phyloP scores from a whole-genome alignment of 805 yeast species.

The Starmerella vaccinii region DNA sequence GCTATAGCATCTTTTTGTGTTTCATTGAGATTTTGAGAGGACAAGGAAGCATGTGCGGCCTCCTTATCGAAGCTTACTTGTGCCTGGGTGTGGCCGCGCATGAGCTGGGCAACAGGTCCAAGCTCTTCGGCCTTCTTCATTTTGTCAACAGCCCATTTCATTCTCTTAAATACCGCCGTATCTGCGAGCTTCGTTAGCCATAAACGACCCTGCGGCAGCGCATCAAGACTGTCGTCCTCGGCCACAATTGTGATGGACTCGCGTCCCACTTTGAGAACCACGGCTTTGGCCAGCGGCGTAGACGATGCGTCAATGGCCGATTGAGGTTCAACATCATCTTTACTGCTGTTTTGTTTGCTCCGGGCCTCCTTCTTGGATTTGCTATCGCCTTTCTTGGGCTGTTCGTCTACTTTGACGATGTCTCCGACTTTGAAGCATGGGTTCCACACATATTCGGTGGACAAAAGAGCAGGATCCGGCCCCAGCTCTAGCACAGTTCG shows the following conservation, averaged over 20 bases:
- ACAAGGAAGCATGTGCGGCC: conserved; percentile 2
- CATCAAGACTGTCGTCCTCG: conserved; percentile 45
- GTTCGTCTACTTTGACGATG: conserved; percentile 6
- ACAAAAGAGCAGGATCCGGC: conserved; percentile 39
- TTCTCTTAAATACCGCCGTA: conserved; percentile 36
- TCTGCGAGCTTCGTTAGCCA: conserved; percentile 58
- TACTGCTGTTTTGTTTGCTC: not conserved
- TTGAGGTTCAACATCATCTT: conserved; percentile 18
- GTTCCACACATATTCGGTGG: conserved; percentile 27
- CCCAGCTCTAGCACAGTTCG: conserved; percentile 48
- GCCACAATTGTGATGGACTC: conserved; percentile 48
- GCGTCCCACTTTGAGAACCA: conserved; percentile 46
- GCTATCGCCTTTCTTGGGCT: conserved; percentile 16
- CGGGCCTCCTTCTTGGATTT: conserved; percentile 6
- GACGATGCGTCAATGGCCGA: too few species aligned
- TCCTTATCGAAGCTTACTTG: not conserved
- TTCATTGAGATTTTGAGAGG: conserved; percentile 38
- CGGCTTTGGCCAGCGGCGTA: conserved; percentile 45
- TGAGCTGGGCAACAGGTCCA: not conserved
- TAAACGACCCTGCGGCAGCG: conserved; percentile 38
- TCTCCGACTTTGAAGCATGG: conserved; percentile 41
- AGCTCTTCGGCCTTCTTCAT: conserved; percentile 28
- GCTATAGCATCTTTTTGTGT: conserved; percentile 68
- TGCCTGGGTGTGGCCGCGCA: conserved; percentile 9
- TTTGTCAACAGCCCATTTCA: conserved; percentile 67